Conservation (phyloP, 176 grass and related monocot genomes). For the Tuctoria greenei region DNA sequence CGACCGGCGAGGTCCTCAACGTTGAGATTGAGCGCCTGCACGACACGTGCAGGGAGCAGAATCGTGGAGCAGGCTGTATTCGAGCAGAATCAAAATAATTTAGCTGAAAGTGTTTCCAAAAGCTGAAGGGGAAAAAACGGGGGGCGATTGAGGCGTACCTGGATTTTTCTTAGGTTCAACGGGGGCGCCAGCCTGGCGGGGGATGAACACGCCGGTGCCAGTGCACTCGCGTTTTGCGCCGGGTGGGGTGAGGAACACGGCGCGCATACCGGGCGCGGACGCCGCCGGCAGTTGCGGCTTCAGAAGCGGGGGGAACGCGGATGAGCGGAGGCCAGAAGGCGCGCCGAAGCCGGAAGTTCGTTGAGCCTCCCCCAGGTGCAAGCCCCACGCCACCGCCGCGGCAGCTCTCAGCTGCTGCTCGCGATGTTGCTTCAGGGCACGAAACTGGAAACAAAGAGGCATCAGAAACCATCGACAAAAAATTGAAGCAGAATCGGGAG, state of each 20-base stretch:
- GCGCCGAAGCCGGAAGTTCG: not conserved
- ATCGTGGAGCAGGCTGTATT: conserved; percentile 65
- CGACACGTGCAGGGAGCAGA: conserved; percentile 79
- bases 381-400: conserved; percentile 16
- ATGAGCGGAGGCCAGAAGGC: conserved; percentile 29
- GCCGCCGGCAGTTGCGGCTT: conserved; percentile 32
- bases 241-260: conserved; percentile 58
- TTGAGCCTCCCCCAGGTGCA: not conserved
- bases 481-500: not conserved
- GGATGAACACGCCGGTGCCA: conserved; percentile 92
- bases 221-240: conserved; percentile 64
- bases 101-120: not conserved
- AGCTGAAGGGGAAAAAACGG: not conserved
- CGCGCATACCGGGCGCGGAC: conserved; percentile 52
- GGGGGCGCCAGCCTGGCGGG: conserved; percentile 48
- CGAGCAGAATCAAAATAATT: not conserved
- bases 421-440: conserved; percentile 62
- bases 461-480: not conserved
- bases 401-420: conserved; percentile 49
- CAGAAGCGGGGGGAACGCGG: conserved; percentile 57
- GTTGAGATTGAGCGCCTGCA: conserved; percentile 87
- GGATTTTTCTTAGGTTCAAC: conserved; percentile 63
- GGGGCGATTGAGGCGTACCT: conserved; percentile 17
- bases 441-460: conserved; percentile 41
- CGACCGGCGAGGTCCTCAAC: conserved; percentile 74